Conservation (phyloP, 1,284 basidiomycete genomes). For the Xanthoconium separans region DNA sequence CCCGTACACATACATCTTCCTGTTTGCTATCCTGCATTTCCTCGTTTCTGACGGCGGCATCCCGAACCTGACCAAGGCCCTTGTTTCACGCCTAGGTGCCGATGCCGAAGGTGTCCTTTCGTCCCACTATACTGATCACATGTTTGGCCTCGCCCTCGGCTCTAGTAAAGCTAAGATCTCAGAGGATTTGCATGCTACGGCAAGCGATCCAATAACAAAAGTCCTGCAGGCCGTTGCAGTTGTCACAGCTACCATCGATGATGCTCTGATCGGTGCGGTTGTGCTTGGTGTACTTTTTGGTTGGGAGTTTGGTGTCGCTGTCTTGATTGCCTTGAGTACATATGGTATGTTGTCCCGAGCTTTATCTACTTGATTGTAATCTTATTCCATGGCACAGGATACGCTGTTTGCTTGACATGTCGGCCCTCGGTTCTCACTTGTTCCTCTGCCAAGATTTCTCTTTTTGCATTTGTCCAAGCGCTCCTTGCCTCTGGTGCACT, state of each 20-base stretch:
- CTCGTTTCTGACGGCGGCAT: conserved; percentile 73
- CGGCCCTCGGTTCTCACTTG: conserved; percentile 9
- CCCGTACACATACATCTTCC: conserved; percentile 62
- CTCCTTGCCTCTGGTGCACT: conserved; percentile 77
- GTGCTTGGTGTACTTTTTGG: conserved; percentile 66
- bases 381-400: conserved; percentile 9
- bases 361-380: not conserved
- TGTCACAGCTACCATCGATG: conserved; percentile 77
- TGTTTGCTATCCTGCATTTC: conserved; percentile 64
- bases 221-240: conserved; percentile 87
- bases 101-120: conserved; percentile 82
- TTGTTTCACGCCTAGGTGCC: conserved; percentile 87
- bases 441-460: conserved; percentile 34
- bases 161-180: conserved; percentile 32
- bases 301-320: conserved; percentile 67
- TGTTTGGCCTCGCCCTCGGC: conserved; percentile 81
- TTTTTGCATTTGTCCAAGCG: conserved; percentile 76
- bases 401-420: conserved; percentile 12
- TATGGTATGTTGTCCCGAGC: conserved; percentile 52
- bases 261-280: conserved; percentile 68
- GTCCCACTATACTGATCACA: conserved; percentile 74
- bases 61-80: conserved; percentile 62
- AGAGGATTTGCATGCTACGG: conserved; percentile 76
- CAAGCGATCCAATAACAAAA: conserved; percentile 82
- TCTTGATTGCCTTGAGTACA: conserved; percentile 73